A percentile compares a stretch with the other conserved stretches of the same genome.
Conservation (phyloP, 352 stramenopile genomes). For the Achlya hypogyna region DNA sequence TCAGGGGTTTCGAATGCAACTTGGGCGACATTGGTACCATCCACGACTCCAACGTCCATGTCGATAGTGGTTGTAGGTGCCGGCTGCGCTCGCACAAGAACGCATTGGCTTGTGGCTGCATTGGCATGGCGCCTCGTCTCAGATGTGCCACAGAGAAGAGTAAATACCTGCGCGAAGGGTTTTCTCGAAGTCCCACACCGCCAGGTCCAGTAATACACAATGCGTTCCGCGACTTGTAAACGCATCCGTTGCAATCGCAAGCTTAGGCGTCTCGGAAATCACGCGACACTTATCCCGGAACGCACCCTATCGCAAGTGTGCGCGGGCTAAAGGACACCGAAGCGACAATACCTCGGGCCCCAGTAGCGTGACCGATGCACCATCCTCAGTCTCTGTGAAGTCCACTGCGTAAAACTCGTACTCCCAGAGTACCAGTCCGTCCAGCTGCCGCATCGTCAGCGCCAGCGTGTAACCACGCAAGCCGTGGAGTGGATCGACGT, state of each 20-base stretch:
- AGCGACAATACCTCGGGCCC: neutral
- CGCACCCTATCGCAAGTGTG: neutral
- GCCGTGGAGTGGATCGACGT: constrained; percentile 8
- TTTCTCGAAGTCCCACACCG: constrained; percentile 16
- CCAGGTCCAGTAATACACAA: constrained; percentile 7
- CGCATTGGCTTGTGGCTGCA: constrained; percentile 15
- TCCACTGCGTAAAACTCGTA: constrained; percentile 13
- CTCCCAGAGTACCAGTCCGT: constrained; percentile 2
- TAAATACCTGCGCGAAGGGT: constrained; percentile 1
- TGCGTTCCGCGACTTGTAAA: constrained; percentile 4
- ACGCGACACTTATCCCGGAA: constrained; percentile 2
- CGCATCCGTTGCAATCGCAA: constrained; percentile 6
- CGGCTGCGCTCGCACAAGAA: neutral
- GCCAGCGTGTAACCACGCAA: constrained; percentile 18
- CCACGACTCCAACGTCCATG: neutral
- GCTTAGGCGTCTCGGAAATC: neutral
- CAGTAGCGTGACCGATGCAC: neutral
- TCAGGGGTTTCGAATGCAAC: neutral
- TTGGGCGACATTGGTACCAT: neutral
- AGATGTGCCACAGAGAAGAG: too few relatives aligned
- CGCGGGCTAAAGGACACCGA: neutral
- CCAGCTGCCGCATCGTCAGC: constrained; percentile 5
- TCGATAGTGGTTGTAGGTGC: neutral
- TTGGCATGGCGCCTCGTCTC: too few relatives aligned
- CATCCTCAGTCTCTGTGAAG: neutral